A percentile compares a stretch with the other conserved stretches of the same genome.
Conservation (phyloP, 345 rosid species). For the Erysimum cheiranthoides region DNA sequence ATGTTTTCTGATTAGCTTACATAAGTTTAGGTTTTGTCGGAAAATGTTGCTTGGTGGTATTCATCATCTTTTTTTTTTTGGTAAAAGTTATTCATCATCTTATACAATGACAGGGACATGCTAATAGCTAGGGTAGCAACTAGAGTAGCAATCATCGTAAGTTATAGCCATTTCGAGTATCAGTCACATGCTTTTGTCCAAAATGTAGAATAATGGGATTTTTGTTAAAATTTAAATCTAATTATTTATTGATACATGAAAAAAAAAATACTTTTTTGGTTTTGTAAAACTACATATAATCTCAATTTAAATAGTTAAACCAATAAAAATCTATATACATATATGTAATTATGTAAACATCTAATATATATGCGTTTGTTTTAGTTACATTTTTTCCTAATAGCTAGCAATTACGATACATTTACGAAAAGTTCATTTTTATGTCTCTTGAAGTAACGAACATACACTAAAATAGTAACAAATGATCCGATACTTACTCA, state of each 20-base stretch:
- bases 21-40: slow-evolving; percentile 17
- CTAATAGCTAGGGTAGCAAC: not conserved
- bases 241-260: not conserved
- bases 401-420: not conserved
- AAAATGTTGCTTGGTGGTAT: slow-evolving; percentile 1
- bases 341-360: not conserved
- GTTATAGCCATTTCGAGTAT: not conserved
- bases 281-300: not conserved
- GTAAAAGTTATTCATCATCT: slow-evolving; percentile 1
- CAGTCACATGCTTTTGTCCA: slow-evolving; percentile 3
- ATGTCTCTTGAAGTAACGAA: not conserved
- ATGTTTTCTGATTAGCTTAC: not conserved
- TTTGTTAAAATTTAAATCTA: not conserved
- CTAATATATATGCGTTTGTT: not conserved
- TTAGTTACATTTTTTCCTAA: not conserved
- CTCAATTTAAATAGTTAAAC: not conserved
- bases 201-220: not conserved
- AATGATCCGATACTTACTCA: not conserved
- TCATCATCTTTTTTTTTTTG: slow-evolving; percentile 10
- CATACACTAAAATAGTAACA: not conserved
- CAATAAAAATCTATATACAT: not conserved
- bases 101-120: slow-evolving; percentile 3
- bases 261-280: not conserved
- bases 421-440: not conserved
- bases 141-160: not conserved